A percentile compares a stretch with the other conserved stretches of the same genome.
These are phyloP conservation scores for Cornus suecica DNA, from an alignment of 148 eudicot genomes.

Conservation along the genomic window DNA sequence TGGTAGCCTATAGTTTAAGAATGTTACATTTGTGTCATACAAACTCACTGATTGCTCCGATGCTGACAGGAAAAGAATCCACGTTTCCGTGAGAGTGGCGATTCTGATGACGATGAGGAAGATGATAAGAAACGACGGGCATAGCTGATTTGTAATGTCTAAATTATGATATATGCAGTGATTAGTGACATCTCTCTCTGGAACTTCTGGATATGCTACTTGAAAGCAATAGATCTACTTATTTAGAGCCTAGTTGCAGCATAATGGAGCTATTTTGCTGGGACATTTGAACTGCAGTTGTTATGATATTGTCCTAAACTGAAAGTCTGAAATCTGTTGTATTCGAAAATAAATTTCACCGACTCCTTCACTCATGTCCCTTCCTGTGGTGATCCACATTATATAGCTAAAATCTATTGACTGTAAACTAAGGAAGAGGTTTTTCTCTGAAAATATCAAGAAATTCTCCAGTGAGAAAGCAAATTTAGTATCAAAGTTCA, in stretches of 20 bases:
- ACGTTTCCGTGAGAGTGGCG: constrained; percentile 90
- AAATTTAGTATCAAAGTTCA: too few species aligned
- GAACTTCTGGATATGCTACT: background rate
- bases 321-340: too few species aligned
- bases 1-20: background rate
- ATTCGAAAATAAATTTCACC: too few species aligned
- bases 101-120: constrained; percentile 88
- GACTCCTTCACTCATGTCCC: too few species aligned
- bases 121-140: constrained; percentile 56
- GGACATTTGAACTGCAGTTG: background rate
- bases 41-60: constrained; percentile 4
- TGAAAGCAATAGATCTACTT: background rate
- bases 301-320: background rate
- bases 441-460: too few species aligned
- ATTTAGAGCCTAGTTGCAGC: background rate
- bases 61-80: constrained; percentile 86
- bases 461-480: too few species aligned
- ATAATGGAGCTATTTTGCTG: background rate
- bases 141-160: constrained; percentile 21
- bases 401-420: too few species aligned
- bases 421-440: too few species aligned
- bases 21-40: too few species aligned
- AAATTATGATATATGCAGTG: background rate
- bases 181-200: background rate
- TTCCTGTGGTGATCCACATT: too few species aligned